Conservation (phyloP, 179 eudicot genomes). For the Beta macrorhiza region DNA sequence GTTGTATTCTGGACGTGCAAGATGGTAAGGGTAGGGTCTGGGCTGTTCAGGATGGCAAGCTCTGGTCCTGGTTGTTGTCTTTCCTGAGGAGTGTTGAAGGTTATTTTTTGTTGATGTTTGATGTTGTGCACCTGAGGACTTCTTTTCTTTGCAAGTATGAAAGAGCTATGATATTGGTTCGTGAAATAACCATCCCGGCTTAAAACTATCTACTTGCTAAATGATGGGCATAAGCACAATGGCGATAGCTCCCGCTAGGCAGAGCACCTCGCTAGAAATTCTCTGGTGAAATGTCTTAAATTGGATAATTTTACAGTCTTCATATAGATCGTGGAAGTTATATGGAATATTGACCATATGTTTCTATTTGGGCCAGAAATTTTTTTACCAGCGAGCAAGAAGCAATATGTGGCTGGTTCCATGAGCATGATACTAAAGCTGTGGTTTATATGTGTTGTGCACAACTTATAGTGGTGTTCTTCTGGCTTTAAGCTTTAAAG, state of each 20-base stretch:
- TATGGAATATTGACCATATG: conserved; percentile 2
- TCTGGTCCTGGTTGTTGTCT: conserved; percentile 5
- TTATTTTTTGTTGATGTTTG: conserved; percentile 4
- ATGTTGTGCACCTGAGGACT: background rate
- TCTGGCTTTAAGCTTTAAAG: background rate
- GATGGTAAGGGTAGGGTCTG: background rate
- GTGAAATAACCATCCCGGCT: background rate
- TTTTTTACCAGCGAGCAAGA: background rate
- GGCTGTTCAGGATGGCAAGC: background rate
- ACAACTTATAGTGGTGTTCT: background rate
- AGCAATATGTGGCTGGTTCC: background rate
- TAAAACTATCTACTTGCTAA: background rate
- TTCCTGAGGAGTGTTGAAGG: background rate
- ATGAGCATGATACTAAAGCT: background rate
- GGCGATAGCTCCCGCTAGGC: conserved; percentile 1
- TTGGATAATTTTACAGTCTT: background rate
- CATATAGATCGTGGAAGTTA: background rate
- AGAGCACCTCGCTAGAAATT: background rate
- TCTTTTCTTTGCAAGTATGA: background rate
- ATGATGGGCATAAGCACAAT: background rate
- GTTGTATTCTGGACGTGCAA: background rate
- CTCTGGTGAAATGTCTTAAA: background rate
- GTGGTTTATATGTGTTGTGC: background rate
- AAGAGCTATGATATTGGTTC: background rate
- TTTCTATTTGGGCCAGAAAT: background rate